Conservation (phyloP, 2,329 filamentous ascomycete genomes). For the Teratosphaeria nubilosa region DNA sequence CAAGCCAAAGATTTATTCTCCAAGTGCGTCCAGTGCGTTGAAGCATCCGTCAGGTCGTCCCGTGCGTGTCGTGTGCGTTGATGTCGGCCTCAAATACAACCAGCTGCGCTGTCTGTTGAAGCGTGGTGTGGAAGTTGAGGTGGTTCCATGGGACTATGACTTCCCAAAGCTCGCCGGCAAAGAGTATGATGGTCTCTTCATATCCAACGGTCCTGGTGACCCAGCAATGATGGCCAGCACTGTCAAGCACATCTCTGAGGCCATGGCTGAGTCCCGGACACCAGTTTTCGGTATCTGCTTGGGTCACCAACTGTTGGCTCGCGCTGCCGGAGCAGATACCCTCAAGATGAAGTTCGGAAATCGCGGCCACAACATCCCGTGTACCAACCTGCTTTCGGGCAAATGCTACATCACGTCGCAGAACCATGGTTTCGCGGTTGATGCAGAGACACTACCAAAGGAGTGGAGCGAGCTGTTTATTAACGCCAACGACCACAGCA, state of each 20-base stretch:
- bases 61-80: slow-evolving; percentile 81
- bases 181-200: slow-evolving; percentile 91
- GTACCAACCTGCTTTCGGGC: slow-evolving; percentile 88
- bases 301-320: slow-evolving; percentile 84
- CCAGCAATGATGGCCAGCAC: slow-evolving; percentile 75
- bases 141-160: slow-evolving; percentile 94
- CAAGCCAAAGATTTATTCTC: slow-evolving; percentile 75
- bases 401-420: slow-evolving; percentile 98
- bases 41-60: slow-evolving; percentile 81
- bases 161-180: slow-evolving; percentile 66
- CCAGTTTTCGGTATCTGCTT: slow-evolving; percentile 95
- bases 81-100: slow-evolving; percentile 98
- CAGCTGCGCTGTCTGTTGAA: slow-evolving; percentile 87
- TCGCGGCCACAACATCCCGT: slow-evolving; percentile 95
- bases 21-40: slow-evolving; percentile 58
- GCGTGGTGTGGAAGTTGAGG: slow-evolving; percentile 84
- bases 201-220: slow-evolving; percentile 96
- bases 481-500: slow-evolving; percentile 96
- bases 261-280: slow-evolving; percentile 67
- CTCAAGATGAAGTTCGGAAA: slow-evolving; percentile 99
- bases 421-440: slow-evolving; percentile 94
- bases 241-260: slow-evolving; percentile 65
- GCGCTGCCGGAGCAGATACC: slow-evolving; percentile 76
- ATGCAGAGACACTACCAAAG: slow-evolving; percentile 60
- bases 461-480: slow-evolving; percentile 93